These are phyloP conservation scores for Arthrobotrys pseudoclavata DNA, from an alignment of 2,329 filamentous ascomycete species.

Conservation along the genomic window DNA sequence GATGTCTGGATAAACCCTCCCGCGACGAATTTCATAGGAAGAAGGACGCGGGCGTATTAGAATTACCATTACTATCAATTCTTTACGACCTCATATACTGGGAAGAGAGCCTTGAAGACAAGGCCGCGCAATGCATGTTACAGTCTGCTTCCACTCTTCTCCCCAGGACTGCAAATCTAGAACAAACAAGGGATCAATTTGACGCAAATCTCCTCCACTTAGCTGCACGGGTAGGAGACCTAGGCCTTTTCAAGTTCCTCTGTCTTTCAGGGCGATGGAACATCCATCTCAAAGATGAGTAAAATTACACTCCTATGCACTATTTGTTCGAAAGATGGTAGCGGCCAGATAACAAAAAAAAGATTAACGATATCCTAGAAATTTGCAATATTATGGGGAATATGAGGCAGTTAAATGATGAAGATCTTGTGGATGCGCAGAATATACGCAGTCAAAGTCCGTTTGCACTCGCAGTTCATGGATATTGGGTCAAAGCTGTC, in stretches of 20 bases:
- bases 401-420: slow-evolving; percentile 3
- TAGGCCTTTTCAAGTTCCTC: slow-evolving; percentile 34
- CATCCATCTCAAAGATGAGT: slow-evolving; percentile 3
- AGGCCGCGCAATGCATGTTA: neutral
- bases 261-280: slow-evolving; percentile 29
- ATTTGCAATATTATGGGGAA: slow-evolving; percentile 31
- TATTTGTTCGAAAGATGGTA: neutral
- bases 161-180: neutral
- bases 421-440: slow-evolving; percentile 27
- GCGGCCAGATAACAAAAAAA: neutral
- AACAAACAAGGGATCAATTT: neutral
- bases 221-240: slow-evolving; percentile 23
- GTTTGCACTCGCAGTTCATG: slow-evolving; percentile 14
- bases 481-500: slow-evolving; percentile 21
- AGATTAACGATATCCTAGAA: slow-evolving; percentile 1
- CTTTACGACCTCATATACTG: slow-evolving; percentile 12
- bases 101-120: neutral
- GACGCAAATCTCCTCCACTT: slow-evolving; percentile 12
- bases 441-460: neutral
- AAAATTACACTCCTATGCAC: slow-evolving; percentile 10
- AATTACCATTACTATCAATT: slow-evolving; percentile 7
- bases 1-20: neutral
- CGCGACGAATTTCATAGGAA: neutral
- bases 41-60: neutral
- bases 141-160: slow-evolving; percentile 13